phyloP scores from a whole-genome alignment of 2,329 filamentous ascomycete genomes.

The Fusarium sambucinum region DNA sequence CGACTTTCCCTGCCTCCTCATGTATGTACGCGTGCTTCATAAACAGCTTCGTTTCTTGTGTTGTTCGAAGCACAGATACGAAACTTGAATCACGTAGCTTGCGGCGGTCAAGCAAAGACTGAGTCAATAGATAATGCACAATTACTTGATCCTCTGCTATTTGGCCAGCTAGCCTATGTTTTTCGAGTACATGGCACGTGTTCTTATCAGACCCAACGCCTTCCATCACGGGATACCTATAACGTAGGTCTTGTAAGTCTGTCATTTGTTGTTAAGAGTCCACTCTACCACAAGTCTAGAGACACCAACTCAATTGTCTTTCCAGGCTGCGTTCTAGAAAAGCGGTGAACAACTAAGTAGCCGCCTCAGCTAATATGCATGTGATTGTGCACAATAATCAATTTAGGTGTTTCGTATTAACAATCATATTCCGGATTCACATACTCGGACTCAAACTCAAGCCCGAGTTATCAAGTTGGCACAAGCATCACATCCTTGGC shows the following conservation, averaged over 20 bases:
- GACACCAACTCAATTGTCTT: conserved; percentile 15
- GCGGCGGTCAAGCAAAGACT: conserved; percentile 8
- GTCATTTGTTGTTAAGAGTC: conserved; percentile 29
- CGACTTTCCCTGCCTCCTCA: conserved; percentile 17
- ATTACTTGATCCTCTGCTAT: background rate
- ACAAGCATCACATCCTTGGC: background rate
- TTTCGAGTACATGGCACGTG: conserved; percentile 30
- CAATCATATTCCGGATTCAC: background rate
- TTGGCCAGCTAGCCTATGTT: conserved; percentile 19
- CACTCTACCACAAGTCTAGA: conserved; percentile 27
- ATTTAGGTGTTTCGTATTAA: conserved; percentile 13
- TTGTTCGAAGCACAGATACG: background rate
- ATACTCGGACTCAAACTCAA: background rate
- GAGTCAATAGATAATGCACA: conserved; percentile 18
- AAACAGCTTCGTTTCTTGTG: background rate
- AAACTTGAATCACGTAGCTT: conserved; percentile 4
- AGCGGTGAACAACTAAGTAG: conserved; percentile 37
- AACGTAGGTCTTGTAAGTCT: conserved; percentile 8
- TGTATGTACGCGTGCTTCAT: conserved; percentile 27
- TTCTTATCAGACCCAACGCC: conserved; percentile 20
- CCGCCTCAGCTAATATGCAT: conserved; percentile 18
- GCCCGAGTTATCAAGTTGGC: background rate
- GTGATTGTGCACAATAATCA: conserved; percentile 7
- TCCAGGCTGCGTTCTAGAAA: conserved; percentile 37
- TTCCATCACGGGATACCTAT: conserved; percentile 20